Percentiles rank a stretch among this genome's conserved stretches.
Conservation (phyloP, 2,329 filamentous ascomycete species). For the Diaporthe citri region DNA sequence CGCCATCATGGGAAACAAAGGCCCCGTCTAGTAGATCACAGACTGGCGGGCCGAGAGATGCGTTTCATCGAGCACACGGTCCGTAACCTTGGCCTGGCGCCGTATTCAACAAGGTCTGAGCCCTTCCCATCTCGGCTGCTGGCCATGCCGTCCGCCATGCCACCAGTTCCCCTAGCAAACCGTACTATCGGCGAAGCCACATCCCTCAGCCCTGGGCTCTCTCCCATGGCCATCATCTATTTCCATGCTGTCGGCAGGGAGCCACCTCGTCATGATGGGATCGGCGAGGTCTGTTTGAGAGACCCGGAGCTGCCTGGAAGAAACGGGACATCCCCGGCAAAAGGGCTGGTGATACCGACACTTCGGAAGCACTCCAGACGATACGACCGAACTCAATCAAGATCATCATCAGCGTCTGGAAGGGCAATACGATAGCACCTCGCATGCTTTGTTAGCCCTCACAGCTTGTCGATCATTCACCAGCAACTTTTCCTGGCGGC, state of each 20-base stretch:
- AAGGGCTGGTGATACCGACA: conserved; percentile 21
- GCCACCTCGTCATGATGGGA: conserved; percentile 26
- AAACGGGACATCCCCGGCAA: background rate
- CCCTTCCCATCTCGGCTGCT: conserved; percentile 14
- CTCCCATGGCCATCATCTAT: background rate
- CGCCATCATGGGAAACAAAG: background rate
- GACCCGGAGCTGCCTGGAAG: background rate
- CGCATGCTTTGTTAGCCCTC: background rate
- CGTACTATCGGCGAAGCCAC: conserved; percentile 13
- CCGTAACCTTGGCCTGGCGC: conserved; percentile 2
- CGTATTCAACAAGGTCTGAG: conserved; percentile 20
- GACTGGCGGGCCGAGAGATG: conserved; percentile 36
- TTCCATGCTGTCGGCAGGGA: background rate
- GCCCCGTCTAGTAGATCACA: background rate
- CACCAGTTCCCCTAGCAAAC: background rate
- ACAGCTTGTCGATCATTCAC: conserved; percentile 8
- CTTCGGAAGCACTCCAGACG: conserved; percentile 13
- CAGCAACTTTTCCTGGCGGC: conserved; percentile 4
- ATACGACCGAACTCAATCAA: conserved; percentile 28
- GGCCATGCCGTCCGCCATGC: background rate
- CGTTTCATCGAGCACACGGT: conserved; percentile 23
- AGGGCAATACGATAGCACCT: conserved; percentile 15
- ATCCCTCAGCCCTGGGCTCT: conserved; percentile 2
- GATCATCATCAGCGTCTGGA: background rate
- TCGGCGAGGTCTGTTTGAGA: background rate